Conservation (phyloP, 1,284 basidiomycete species). For the Cutaneotrichosporon arboriforme region DNA sequence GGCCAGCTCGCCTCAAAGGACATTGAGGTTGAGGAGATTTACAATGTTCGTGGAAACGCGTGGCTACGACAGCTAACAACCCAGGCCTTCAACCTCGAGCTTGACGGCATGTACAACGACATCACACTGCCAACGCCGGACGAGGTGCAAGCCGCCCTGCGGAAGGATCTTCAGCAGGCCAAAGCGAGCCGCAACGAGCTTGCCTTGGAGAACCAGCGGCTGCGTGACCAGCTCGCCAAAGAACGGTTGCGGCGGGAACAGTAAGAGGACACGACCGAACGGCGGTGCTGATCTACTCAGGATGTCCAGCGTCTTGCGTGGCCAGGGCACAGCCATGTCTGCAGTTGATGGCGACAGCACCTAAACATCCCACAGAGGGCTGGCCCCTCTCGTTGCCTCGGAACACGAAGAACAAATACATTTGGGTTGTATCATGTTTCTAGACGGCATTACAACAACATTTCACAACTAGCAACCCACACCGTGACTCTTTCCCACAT, state of each 20-base stretch:
- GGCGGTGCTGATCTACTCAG: not conserved
- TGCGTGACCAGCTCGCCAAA: slow-evolving; percentile 66
- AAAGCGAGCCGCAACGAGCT: slow-evolving; percentile 69
- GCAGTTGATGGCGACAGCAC: not conserved
- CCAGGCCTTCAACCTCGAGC: slow-evolving; percentile 85
- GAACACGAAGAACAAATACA: too few relatives aligned
- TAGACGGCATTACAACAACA: too few relatives aligned
- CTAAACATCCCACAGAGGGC: too few relatives aligned
- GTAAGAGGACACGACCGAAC: slow-evolving; percentile 51
- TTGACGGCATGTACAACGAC: slow-evolving; percentile 80
- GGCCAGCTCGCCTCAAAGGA: slow-evolving; percentile 66
- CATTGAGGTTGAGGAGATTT: slow-evolving; percentile 84
- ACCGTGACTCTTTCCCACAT: too few relatives aligned
- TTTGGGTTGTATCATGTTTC: too few relatives aligned
- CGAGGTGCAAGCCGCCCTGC: slow-evolving; percentile 70
- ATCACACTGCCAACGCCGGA: slow-evolving; percentile 63
- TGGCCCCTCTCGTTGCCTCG: too few relatives aligned
- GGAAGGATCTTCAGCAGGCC: slow-evolving; percentile 62
- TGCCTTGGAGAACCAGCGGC: slow-evolving; percentile 68
- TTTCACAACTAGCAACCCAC: too few relatives aligned
- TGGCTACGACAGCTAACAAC: not conserved
- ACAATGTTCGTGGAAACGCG: slow-evolving; percentile 58
- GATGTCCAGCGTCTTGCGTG: not conserved
- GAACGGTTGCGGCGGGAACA: slow-evolving; percentile 68
- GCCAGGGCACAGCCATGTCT: not conserved